These are phyloP conservation scores for Combretum micranthum DNA, from an alignment of 345 rosid species.

Conservation along the genomic window DNA sequence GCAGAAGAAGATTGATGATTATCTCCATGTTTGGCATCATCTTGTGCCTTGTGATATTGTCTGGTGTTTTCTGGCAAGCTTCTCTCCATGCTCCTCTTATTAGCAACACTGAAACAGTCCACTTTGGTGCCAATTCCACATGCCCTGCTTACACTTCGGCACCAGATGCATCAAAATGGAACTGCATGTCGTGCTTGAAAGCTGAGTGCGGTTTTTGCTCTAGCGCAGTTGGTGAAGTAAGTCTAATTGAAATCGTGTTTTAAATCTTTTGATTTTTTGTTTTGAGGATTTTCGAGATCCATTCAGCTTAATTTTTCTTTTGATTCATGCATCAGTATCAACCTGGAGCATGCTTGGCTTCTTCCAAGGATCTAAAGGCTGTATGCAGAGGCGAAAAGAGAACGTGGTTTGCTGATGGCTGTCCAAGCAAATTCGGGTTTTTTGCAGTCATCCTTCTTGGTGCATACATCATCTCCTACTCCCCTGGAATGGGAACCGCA, in stretches of 20 bases:
- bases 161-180: constrained; percentile 33
- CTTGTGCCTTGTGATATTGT: constrained; percentile 37
- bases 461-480: constrained; percentile 54
- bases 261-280: too few relatives aligned
- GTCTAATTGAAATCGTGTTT: too few relatives aligned
- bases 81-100: constrained; percentile 45
- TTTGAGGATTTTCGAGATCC: too few relatives aligned
- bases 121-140: constrained; percentile 52
- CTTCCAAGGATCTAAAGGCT: constrained; percentile 15
- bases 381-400: constrained; percentile 30
- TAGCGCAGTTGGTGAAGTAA: constrained; percentile 24
- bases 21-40: constrained; percentile 73
- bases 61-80: constrained; percentile 51
- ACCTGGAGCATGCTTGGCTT: constrained; percentile 69
- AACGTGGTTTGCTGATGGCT: constrained; percentile 53
- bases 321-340: constrained; percentile 24
- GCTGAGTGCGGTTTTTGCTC: constrained; percentile 60
- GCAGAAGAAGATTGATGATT: constrained; percentile 75
- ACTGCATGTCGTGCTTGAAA: constrained; percentile 60
- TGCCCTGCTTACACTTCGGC: constrained; percentile 35
- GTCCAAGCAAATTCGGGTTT: constrained; percentile 75
- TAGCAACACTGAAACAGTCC: constrained; percentile 18
- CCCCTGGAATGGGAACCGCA: constrained; percentile 89
- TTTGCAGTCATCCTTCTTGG: constrained; percentile 59
- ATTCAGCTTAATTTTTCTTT: not conserved